A percentile compares a stretch with the other conserved stretches of the same genome.
Evolutionary conservation across 352 stramenopile genomes (phyloP).

Genomic region (Peronospora destructor): DNA sequence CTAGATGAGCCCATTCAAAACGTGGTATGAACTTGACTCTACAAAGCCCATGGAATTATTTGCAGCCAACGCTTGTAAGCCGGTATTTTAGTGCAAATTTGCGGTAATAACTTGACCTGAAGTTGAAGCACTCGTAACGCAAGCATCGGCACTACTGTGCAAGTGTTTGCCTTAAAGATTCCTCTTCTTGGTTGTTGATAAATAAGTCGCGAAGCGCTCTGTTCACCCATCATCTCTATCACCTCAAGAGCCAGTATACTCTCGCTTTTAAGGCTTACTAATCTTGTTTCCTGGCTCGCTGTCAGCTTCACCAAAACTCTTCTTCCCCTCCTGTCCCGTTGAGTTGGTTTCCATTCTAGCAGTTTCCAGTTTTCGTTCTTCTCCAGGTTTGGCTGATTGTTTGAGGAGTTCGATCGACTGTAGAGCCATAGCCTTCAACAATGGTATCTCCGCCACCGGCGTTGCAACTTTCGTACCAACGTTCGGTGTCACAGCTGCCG

Average conservation of each 20-base stretch:
- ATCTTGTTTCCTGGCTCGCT: conserved; percentile 6
- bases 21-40: no score
- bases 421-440: background rate
- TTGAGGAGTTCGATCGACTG: conserved; percentile 2
- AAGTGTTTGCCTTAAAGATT: background rate
- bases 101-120: background rate
- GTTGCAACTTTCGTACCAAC: background rate
- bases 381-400: conserved; percentile 1
- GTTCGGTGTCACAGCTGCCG: background rate
- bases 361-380: conserved; percentile 16
- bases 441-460: background rate
- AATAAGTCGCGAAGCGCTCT: conserved; percentile 12
- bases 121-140: background rate
- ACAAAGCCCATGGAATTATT: no score
- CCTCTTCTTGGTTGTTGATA: conserved; percentile 6
- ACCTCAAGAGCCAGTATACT: conserved; percentile 2
- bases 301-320: background rate
- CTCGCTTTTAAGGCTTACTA: conserved; percentile 8
- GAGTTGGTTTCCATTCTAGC: conserved; percentile 5
- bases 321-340: background rate
- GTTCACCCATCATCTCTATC: conserved; percentile 10
- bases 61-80: no score
- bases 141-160: background rate
- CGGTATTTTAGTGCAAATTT: no score
- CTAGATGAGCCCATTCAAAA: no score